These are phyloP conservation scores for Dothideomycetidae sp. DNA, from an alignment of 2,329 filamentous ascomycete species.

Conservation along the genomic window DNA sequence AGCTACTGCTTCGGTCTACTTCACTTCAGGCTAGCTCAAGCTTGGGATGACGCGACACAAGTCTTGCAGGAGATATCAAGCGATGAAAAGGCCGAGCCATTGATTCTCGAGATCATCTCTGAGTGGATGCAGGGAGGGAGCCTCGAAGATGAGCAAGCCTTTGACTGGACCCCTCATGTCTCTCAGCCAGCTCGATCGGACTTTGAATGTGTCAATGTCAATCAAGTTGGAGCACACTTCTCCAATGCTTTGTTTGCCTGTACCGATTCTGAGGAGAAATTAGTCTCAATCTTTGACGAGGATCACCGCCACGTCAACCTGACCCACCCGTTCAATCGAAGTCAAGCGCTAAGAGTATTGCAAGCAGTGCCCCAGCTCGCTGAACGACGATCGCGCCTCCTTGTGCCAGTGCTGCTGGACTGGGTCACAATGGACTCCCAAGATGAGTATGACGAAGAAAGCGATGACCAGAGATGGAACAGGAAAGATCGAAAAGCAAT, in stretches of 20 bases:
- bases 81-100: slow-evolving; percentile 55
- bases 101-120: slow-evolving; percentile 58
- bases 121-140: slow-evolving; percentile 47
- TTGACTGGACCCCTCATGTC: slow-evolving; percentile 16
- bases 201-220: slow-evolving; percentile 73
- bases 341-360: slow-evolving; percentile 68
- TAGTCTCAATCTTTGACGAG: slow-evolving; percentile 50
- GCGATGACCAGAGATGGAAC: slow-evolving; percentile 39
- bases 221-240: slow-evolving; percentile 31
- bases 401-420: slow-evolving; percentile 73
- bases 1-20: slow-evolving; percentile 80
- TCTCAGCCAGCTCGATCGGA: slow-evolving; percentile 40
- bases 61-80: slow-evolving; percentile 63
- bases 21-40: slow-evolving; percentile 66
- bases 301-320: slow-evolving; percentile 43
- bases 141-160: slow-evolving; percentile 25
- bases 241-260: slow-evolving; percentile 3
- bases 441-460: slow-evolving; percentile 13
- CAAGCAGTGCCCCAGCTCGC: slow-evolving; percentile 59
- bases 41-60: slow-evolving; percentile 73
- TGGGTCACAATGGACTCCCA: slow-evolving; percentile 49
- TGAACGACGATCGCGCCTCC: slow-evolving; percentile 69
- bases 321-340: slow-evolving; percentile 40
- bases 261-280: slow-evolving; percentile 38
- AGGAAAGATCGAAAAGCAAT: slow-evolving; percentile 73